Evolutionary conservation across 2,329 filamentous ascomycete species (phyloP).

Genomic region (Colletotrichum viniferum): DNA sequence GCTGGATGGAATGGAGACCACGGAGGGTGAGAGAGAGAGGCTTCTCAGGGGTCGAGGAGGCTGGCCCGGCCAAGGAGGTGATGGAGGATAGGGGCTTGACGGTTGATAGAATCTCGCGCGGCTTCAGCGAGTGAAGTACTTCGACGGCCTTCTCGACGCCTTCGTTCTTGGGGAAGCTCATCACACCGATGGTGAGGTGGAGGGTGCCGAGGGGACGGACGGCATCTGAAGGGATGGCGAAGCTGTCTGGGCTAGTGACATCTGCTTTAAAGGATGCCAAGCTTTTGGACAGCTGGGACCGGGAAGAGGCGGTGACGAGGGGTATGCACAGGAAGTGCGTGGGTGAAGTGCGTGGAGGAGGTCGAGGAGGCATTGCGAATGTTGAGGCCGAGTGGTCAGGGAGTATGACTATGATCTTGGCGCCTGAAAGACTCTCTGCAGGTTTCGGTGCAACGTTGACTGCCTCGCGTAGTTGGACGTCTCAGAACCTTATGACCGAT

Average conservation of each 20-base stretch:
- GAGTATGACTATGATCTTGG: neutral
- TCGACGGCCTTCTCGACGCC: constrained; percentile 45
- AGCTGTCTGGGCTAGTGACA: constrained; percentile 48
- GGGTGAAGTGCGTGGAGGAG: constrained; percentile 44
- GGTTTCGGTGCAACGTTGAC: neutral
- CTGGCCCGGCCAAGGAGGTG: constrained; percentile 21
- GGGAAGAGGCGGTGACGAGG: constrained; percentile 65
- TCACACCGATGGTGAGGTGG: constrained; percentile 85
- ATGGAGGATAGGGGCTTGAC: constrained; percentile 15
- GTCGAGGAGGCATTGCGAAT: constrained; percentile 39
- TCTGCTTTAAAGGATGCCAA: constrained; percentile 67
- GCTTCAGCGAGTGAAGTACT: constrained; percentile 41
- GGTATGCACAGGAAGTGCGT: constrained; percentile 83
- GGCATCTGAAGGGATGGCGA: constrained; percentile 66
- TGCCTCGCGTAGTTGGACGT: neutral
- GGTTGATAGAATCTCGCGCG: constrained; percentile 42
- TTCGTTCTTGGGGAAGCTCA: constrained; percentile 67
- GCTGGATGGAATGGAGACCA: constrained; percentile 67
- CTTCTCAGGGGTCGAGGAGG: neutral
- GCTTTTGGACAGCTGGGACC: constrained; percentile 67
- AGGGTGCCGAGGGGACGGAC: constrained; percentile 79
- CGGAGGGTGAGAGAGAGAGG: constrained; percentile 50
- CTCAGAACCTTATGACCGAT: neutral
- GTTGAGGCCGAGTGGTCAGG: neutral
- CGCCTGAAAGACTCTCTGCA: neutral